phyloP scores from a whole-genome alignment of 139 green algal species.

The Picocystis salinarum region DNA sequence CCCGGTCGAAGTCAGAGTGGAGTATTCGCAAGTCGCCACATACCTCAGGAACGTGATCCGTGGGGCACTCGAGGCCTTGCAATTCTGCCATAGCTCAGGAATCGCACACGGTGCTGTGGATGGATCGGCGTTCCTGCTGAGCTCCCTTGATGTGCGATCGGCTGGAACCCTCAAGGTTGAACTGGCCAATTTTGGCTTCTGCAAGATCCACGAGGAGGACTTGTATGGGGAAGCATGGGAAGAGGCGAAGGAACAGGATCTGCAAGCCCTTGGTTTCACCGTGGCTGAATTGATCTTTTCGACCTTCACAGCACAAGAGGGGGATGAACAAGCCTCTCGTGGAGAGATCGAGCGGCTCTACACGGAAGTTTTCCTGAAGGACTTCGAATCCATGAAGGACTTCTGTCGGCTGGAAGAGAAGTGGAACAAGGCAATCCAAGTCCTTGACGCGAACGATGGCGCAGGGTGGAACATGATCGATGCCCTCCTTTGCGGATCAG shows the following conservation, averaged over 20 bases:
- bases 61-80: constrained; percentile 11
- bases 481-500: no score
- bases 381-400: no score
- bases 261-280: constrained; percentile 8
- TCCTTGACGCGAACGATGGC: no score
- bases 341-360: no score
- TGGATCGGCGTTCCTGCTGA: constrained; percentile 14
- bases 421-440: no score
- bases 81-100: constrained; percentile 10
- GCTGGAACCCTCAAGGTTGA: constrained; percentile 8
- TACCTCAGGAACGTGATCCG: constrained; percentile 6
- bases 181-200: constrained; percentile 10
- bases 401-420: no score
- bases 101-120: constrained; percentile 8
- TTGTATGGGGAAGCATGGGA: constrained; percentile 3
- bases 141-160: constrained; percentile 6
- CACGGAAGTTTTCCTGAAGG: no score
- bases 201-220: constrained; percentile 8
- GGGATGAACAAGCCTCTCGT: no score
- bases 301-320: no score
- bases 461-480: no score
- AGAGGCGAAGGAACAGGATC: constrained; percentile 5
- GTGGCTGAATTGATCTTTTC: constrained; percentile 7
- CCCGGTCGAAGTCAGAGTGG: no score
- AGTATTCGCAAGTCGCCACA: no score